These are phyloP conservation scores for Aureobasidium sp. DNA, from an alignment of 2,329 filamentous ascomycete genomes.

Conservation along the genomic window DNA sequence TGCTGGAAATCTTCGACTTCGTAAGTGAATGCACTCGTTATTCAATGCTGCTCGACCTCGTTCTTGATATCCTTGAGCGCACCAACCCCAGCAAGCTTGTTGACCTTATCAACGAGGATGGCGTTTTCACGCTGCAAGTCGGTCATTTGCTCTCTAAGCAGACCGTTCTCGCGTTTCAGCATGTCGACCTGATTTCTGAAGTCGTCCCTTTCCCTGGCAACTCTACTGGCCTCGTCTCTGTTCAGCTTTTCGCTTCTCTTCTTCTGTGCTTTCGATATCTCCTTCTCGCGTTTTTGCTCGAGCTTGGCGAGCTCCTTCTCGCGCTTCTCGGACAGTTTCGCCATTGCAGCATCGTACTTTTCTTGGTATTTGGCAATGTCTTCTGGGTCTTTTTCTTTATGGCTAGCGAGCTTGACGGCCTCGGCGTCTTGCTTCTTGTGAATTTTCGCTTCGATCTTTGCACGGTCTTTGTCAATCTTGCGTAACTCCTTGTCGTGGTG, in stretches of 20 bases:
- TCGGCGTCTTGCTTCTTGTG: constrained; percentile 50
- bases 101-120: constrained; percentile 39
- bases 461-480: constrained; percentile 55
- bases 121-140: constrained; percentile 54
- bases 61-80: constrained; percentile 19
- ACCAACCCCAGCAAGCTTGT: constrained; percentile 29
- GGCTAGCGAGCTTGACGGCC: constrained; percentile 36
- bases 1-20: neutral
- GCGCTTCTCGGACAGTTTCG: constrained; percentile 58
- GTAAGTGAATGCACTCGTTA: neutral
- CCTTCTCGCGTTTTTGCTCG: constrained; percentile 29
- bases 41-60: neutral
- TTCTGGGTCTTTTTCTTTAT: constrained; percentile 27
- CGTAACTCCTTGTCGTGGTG: constrained; percentile 56
- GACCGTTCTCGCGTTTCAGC: constrained; percentile 42
- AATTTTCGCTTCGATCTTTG: constrained; percentile 57
- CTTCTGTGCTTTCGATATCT: constrained; percentile 38
- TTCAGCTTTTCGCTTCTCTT: constrained; percentile 40
- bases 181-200: constrained; percentile 38
- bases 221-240: constrained; percentile 38
- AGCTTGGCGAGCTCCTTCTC: constrained; percentile 56
- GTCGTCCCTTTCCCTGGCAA: constrained; percentile 44
- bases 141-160: constrained; percentile 45
- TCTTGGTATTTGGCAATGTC: constrained; percentile 57
- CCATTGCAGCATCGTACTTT: constrained; percentile 57